Evolutionary conservation across 1,284 basidiomycete species (phyloP).

Genomic region (Rhodotorula sp.): DNA sequence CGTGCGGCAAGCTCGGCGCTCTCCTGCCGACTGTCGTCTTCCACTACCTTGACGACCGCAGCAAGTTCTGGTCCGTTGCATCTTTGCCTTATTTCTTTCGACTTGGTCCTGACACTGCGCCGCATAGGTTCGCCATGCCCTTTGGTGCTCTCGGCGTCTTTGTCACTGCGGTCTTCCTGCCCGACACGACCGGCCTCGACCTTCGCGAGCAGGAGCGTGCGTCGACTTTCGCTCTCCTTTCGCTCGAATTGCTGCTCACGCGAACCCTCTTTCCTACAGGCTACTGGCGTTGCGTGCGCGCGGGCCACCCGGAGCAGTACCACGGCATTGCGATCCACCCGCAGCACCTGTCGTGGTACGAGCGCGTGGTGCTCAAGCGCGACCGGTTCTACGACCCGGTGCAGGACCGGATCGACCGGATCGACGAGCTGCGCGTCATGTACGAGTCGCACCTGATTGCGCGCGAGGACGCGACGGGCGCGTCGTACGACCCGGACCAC

Average conservation of each 20-base stretch:
- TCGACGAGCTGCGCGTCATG: conserved; percentile 55
- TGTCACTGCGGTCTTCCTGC: conserved; percentile 54
- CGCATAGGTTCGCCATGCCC: conserved; percentile 54
- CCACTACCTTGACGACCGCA: conserved; percentile 48
- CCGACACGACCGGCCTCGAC: conserved; percentile 60
- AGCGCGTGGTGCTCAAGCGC: conserved; percentile 55
- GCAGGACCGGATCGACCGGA: conserved; percentile 55
- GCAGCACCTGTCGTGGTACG: conserved; percentile 56
- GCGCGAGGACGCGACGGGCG: conserved; percentile 22
- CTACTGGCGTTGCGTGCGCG: conserved; percentile 58
- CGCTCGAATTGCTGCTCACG: neutral
- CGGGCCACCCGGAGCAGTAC: conserved; percentile 56
- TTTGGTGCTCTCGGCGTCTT: conserved; percentile 57
- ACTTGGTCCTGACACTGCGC: too few relatives aligned
- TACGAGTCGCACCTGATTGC: conserved; percentile 48
- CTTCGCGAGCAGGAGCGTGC: conserved; percentile 57
- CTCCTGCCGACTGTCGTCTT: conserved; percentile 51
- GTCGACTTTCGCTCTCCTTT: neutral
- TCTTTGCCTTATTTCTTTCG: too few relatives aligned
- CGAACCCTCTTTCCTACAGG: neutral
- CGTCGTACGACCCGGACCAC: conserved; percentile 34
- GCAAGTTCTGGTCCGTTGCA: conserved; percentile 53
- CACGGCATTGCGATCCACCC: conserved; percentile 60
- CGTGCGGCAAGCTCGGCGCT: conserved; percentile 52
- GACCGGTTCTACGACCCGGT: conserved; percentile 57